Base-by-base conservation (phyloP, 2,329 filamentous ascomycete genomes). In the Fusarium beomiforme region DNA sequence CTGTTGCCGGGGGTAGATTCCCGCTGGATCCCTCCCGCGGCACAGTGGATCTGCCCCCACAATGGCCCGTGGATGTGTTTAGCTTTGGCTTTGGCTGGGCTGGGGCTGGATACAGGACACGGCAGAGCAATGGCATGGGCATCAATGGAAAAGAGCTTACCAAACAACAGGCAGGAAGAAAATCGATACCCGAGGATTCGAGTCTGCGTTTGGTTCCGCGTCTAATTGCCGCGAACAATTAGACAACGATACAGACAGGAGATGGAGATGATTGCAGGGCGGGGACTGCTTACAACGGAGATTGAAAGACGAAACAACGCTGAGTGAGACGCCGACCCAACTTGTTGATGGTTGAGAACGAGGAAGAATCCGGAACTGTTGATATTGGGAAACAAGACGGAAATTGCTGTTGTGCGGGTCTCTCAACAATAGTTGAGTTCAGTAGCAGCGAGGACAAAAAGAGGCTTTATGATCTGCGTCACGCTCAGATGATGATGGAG, bases 1-100 rank as follows among this genome's bases (percentile, higher is more conserved):
- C 59, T 69, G 65, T 64, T 66, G 61, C 67, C 64, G 72, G 72
- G 64, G 65, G 64, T 75, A 65, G 42, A 76, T 67, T 70, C 55
- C 74, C 71, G 69, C 61, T 67, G 72, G 70, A 65, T 33, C 59
- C 63, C 66, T 64, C 66, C 71, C 49, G 44, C 56, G 59, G 59
- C 64, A 67, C 39, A 54, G 73, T 75, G 73, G 73, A 69, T 59
- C 71, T 59, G 53, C 36, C 63, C 57, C 57, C 53, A 51, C 60
- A 23, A 62, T 67, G 37, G 49, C 23, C 34, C 19, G 34, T 53
- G 34, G 34, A 53, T 29, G 54, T 61, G 46, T 67, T 46, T 46
- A 46, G 56, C 31, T 51, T 47, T 23, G 31, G 31, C 47, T 34
- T 34, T 9, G 33, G 33, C 34, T 36, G 34, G 29, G 43, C 56